Base-by-base conservation (phyloP, 1,139 yeast species). In the Eremothecium coryli region DNA sequence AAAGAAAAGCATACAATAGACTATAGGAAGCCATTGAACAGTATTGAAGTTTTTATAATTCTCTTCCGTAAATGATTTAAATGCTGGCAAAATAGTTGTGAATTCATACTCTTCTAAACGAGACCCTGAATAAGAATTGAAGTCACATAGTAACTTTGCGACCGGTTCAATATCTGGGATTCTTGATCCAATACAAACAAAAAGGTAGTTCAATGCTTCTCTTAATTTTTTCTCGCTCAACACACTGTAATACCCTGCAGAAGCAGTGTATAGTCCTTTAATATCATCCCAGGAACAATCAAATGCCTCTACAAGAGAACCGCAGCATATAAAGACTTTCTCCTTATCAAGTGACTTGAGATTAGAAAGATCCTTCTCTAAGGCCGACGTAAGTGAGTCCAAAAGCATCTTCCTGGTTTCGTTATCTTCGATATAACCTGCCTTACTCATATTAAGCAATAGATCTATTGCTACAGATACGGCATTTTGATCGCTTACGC, bases 31-130 rank as follows among this genome's bases (percentile, higher is more conserved):
- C 98, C 98, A 93, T 49, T 85, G 86, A 3, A 58, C 40, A 1
- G 73, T 62, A 0, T 70, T 54, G 10, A 82, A 58, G 0, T 54
- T 41, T 1, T 35, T 11, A 51, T 69, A 82, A 3, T 61, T 47
- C 0, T 54, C 56, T 42, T 84, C 93, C 44, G 77, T 82, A 38
- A 93, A 65, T 14, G 50, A 52, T 36, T 73, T 71, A 56, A 74
- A 90, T 0, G 93, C 85, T 5, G 68, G 65, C 31, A 88, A 62
- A 38, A 95, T 69, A 39, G 70, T 70, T 39, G 77, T 90, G 56
- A 79, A 90, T 58, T 93, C 94, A 27, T 82, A 78, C 44, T 81
- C 85, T 29, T 74, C 79, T 41, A 85, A 62, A 39, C 85, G 69
- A 30, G 63, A 70, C 1, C 57, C 52, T 1, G 86, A 73, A 49